These are phyloP conservation scores for Globisporangium nodosum DNA, from an alignment of 352 stramenopile species.

Conservation along the genomic window DNA sequence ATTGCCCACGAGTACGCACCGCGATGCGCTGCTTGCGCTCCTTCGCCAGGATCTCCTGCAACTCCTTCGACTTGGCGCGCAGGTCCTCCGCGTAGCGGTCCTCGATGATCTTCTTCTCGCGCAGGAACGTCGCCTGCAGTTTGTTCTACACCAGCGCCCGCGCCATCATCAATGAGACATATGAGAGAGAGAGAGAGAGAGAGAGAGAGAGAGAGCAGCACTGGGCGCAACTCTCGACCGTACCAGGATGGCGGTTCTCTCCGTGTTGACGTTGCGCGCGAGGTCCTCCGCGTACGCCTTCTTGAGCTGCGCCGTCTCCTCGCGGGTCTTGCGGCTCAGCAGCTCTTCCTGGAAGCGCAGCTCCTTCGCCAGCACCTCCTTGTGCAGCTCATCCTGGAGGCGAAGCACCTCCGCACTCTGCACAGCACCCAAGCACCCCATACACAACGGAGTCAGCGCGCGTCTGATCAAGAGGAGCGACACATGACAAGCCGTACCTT, in stretches of 20 bases:
- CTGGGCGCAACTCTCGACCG: not conserved
- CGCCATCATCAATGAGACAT: not conserved
- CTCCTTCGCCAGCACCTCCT: slow-evolving; percentile 71
- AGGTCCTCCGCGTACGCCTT: slow-evolving; percentile 63
- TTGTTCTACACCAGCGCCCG: slow-evolving; percentile 21
- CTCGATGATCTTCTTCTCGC: slow-evolving; percentile 61
- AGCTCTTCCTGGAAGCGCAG: slow-evolving; percentile 69
- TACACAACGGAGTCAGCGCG: not conserved
- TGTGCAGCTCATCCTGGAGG: slow-evolving; percentile 64
- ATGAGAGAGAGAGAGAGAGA: too few species aligned
- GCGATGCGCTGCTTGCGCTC: slow-evolving; percentile 58
- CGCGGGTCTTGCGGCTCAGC: slow-evolving; percentile 46
- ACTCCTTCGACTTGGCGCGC: slow-evolving; percentile 40
- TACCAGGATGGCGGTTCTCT: slow-evolving; percentile 44
- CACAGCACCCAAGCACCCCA: not conserved
- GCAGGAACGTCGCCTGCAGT: slow-evolving; percentile 48
- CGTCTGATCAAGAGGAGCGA: too few species aligned
- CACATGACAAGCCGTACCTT: slow-evolving; percentile 23
- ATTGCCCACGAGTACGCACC: slow-evolving; percentile 8
- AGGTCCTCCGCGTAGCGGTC: slow-evolving; percentile 43
- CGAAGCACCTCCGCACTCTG: slow-evolving; percentile 51
- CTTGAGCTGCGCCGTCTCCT: slow-evolving; percentile 58
- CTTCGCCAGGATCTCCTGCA: slow-evolving; percentile 50
- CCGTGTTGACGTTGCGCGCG: slow-evolving; percentile 49
- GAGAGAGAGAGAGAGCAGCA: not conserved